These are phyloP conservation scores for Nothophaeocryptopus gaeumannii DNA, from an alignment of 2,329 filamentous ascomycete genomes.

Conservation along the genomic window DNA sequence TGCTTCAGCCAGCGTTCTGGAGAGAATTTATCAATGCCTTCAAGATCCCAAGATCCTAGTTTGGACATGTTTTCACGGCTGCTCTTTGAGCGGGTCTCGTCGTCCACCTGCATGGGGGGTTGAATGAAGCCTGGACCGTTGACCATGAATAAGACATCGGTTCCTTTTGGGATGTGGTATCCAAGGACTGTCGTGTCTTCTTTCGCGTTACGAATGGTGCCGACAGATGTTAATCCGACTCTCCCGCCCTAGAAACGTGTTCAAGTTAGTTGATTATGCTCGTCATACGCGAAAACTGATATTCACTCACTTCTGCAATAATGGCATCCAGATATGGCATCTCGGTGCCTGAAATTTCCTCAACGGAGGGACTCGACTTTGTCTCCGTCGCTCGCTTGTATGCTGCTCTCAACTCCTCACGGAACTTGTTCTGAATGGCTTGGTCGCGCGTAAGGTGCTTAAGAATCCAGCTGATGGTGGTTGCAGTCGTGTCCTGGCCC, in stretches of 20 bases:
- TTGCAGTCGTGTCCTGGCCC: slow-evolving; percentile 49
- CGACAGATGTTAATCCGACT: slow-evolving; percentile 29
- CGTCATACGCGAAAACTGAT: neutral
- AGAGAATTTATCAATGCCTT: slow-evolving; percentile 1
- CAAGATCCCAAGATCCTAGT: slow-evolving; percentile 2
- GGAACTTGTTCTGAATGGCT: slow-evolving; percentile 38
- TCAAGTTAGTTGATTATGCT: too few species aligned
- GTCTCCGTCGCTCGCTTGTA: neutral
- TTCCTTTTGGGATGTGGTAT: slow-evolving; percentile 1
- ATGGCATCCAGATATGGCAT: slow-evolving; percentile 1
- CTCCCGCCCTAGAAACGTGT: neutral
- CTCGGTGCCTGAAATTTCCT: neutral
- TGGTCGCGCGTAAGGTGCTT: slow-evolving; percentile 40
- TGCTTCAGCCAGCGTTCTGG: slow-evolving; percentile 1
- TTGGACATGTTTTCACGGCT: neutral
- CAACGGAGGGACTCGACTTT: neutral
- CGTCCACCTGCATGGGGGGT: neutral
- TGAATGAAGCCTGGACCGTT: neutral
- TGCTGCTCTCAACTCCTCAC: slow-evolving; percentile 32
- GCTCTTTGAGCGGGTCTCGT: neutral
- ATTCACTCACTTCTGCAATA: neutral
- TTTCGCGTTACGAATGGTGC: slow-evolving; percentile 8
- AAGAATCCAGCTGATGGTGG: slow-evolving; percentile 42
- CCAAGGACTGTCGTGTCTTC: slow-evolving; percentile 1
- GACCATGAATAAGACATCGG: neutral